These are phyloP conservation scores for Anthracocystis setariae DNA, from an alignment of 1,284 basidiomycete species.

Conservation along the genomic window DNA sequence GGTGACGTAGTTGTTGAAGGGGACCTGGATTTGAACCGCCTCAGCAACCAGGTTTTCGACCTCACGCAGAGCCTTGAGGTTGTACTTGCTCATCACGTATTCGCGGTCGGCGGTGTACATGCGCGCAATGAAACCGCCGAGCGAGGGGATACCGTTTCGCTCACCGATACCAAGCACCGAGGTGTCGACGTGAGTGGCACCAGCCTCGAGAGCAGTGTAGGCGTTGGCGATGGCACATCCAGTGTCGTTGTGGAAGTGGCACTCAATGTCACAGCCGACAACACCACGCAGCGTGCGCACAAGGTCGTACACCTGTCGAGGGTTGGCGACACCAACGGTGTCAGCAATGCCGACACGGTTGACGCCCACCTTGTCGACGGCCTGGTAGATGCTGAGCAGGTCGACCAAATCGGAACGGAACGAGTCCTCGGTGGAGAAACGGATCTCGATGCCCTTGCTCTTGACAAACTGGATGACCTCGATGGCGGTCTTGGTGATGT, in stretches of 20 bases:
- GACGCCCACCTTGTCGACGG: conserved; percentile 99
- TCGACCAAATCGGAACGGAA: conserved; percentile 99
- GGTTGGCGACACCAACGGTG: conserved; percentile 98
- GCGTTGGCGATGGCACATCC: conserved; percentile 94
- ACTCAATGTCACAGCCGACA: conserved; percentile 81
- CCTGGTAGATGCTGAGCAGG: conserved; percentile 97
- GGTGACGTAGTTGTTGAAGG: conserved; percentile 88
- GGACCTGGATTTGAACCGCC: conserved; percentile 96
- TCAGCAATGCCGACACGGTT: conserved; percentile 99
- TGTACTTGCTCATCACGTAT: conserved; percentile 99
- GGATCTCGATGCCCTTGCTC: conserved; percentile 99
- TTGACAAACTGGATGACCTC: conserved; percentile 99
- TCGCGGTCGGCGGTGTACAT: conserved; percentile 86
- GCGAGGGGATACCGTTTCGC: conserved; percentile 97
- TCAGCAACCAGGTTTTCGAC: conserved; percentile 99
- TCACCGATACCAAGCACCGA: conserved; percentile 95
- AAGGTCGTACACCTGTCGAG: conserved; percentile 97
- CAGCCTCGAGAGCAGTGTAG: conserved; percentile 97
- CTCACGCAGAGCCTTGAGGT: conserved; percentile 94
- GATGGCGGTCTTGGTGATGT: conserved; percentile 96
- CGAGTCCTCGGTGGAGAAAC: conserved; percentile 99
- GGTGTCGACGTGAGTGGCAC: conserved; percentile 94
- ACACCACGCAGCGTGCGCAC: conserved; percentile 95
- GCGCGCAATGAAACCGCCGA: conserved; percentile 95
- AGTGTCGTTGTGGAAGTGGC: conserved; percentile 99